Evolutionary conservation across 768 basidiomycete species (phyloP).

Genomic region (Dentipellis sp.): DNA sequence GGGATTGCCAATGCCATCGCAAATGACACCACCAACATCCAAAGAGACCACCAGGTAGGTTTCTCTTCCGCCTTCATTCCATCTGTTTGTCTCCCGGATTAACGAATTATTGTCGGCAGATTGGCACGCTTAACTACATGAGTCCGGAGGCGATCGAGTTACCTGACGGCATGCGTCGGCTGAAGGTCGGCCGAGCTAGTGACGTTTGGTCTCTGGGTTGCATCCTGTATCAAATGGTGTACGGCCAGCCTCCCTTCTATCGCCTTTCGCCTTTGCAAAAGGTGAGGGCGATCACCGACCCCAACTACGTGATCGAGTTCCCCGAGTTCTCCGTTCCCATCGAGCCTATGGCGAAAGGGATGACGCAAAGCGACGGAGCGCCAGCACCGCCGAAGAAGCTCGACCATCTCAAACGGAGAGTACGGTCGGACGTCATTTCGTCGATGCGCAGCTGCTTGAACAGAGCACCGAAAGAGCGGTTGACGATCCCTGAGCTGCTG

Average conservation of each 20-base stretch:
- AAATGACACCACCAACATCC: slow-evolving; percentile 97
- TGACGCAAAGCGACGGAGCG: slow-evolving; percentile 20
- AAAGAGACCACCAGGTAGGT: slow-evolving; percentile 84
- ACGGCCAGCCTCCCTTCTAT: slow-evolving; percentile 88
- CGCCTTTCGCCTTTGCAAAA: slow-evolving; percentile 77
- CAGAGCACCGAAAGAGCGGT: slow-evolving; percentile 43
- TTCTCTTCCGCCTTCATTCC: too few species aligned
- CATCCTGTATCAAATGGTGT: slow-evolving; percentile 98
- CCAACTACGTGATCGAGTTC: slow-evolving; percentile 69
- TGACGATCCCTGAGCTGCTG: slow-evolving; percentile 82
- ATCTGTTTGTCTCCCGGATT: not conserved
- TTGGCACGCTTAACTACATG: slow-evolving; percentile 99
- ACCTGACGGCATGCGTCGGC: slow-evolving; percentile 75
- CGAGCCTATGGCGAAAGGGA: slow-evolving; percentile 19
- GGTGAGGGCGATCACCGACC: slow-evolving; percentile 90
- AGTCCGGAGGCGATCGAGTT: slow-evolving; percentile 94
- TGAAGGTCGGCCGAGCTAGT: slow-evolving; percentile 91
- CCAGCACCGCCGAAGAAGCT: slow-evolving; percentile 44
- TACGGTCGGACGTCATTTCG: slow-evolving; percentile 29
- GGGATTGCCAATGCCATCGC: slow-evolving; percentile 99
- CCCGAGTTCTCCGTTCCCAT: slow-evolving; percentile 57
- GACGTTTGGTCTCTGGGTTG: slow-evolving; percentile 98
- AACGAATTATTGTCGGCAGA: slow-evolving; percentile 32
- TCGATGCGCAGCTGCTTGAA: not conserved
- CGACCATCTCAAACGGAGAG: slow-evolving; percentile 61